Evolutionary conservation across 2,329 filamentous ascomycete genomes (phyloP).

Genomic region (Pestalotiopsis sp.): DNA sequence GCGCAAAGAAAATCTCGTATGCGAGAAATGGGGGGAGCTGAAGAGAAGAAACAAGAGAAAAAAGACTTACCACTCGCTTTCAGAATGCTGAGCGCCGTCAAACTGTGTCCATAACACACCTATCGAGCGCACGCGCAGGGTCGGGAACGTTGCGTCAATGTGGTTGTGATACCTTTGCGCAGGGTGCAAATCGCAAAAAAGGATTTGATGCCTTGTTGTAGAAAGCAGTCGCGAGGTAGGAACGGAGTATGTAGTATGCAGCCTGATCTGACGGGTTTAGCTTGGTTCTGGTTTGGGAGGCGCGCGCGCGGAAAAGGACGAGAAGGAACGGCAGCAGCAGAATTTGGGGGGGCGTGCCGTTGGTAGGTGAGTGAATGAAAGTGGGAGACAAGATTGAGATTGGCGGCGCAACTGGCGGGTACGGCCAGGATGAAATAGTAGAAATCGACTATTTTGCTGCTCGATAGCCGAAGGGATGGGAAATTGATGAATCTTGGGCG

Average conservation of each 20-base stretch:
- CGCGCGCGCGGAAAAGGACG: background rate
- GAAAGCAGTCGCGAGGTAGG: background rate
- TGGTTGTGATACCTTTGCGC: background rate
- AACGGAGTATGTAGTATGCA: background rate
- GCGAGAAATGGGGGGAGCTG: background rate
- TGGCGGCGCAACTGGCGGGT: background rate
- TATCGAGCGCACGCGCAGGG: background rate
- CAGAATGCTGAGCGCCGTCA: background rate
- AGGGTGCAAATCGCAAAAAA: background rate
- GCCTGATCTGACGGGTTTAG: slow-evolving; percentile 1
- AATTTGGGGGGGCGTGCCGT: background rate
- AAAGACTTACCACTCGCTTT: background rate
- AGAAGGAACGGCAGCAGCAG: background rate
- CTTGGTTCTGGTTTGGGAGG: background rate
- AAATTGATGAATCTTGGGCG: slow-evolving; percentile 7
- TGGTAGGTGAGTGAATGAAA: background rate
- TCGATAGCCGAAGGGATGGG: slow-evolving; percentile 12
- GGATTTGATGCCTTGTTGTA: background rate
- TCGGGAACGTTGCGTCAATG: background rate
- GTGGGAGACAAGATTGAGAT: background rate
- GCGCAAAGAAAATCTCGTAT: background rate
- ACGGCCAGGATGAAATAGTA: slow-evolving; percentile 7
- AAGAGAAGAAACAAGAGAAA: background rate
- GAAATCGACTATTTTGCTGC: slow-evolving; percentile 6
- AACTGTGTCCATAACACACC: slow-evolving; percentile 6